phyloP scores from a whole-genome alignment of 345 rosid species.

The Salix suchowensis region DNA sequence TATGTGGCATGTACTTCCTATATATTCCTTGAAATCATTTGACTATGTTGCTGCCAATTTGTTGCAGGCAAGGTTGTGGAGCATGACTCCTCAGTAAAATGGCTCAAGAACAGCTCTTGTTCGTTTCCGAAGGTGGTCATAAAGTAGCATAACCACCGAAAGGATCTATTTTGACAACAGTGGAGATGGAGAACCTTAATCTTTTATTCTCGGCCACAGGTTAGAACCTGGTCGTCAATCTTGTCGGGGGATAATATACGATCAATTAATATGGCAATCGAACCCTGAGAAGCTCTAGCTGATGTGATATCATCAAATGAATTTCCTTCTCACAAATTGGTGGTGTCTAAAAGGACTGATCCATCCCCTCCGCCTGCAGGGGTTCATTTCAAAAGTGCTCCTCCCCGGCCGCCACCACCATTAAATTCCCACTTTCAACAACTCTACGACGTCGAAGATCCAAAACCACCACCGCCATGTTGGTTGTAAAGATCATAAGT shows the following conservation, averaged over 20 bases:
- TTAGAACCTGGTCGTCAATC: not conserved
- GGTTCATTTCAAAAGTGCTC: not conserved
- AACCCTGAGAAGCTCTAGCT: not conserved
- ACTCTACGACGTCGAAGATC: not conserved
- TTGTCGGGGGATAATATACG: not conserved
- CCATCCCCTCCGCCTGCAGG: not conserved
- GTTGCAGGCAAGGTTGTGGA: slow-evolving; percentile 46
- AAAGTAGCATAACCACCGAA: slow-evolving; percentile 27
- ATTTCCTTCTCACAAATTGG: not conserved
- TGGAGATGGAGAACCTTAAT: not conserved
- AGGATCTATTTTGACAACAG: slow-evolving; percentile 9
- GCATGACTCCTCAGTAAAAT: slow-evolving; percentile 36
- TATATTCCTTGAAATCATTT: not conserved
- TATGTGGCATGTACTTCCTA: not conserved
- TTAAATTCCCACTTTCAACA: not conserved
- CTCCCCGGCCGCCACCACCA: not conserved
- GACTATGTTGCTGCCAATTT: not conserved
- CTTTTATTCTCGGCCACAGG: not conserved
- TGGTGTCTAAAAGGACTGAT: not conserved
- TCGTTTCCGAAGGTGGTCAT: slow-evolving; percentile 61
- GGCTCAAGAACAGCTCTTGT: slow-evolving; percentile 54
- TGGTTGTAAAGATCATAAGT: not conserved
- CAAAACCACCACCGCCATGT: not conserved
- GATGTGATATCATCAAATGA: not conserved
- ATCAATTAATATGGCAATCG: not conserved